phyloP scores from a whole-genome alignment of 1,284 basidiomycete species.

The Wolfiporia cocos region DNA sequence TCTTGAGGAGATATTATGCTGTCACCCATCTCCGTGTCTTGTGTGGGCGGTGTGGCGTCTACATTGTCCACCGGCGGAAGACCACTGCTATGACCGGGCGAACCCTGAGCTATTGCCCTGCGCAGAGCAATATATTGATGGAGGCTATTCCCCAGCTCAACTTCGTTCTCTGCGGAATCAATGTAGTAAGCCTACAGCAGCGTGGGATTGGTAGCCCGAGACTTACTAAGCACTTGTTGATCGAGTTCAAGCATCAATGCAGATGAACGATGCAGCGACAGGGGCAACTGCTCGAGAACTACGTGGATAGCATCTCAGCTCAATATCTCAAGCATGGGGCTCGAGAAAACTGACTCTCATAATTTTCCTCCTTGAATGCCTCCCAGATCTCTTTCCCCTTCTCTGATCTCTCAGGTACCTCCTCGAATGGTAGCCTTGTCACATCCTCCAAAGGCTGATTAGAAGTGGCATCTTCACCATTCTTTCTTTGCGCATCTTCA shows the following conservation, averaged over 20 bases:
- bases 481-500: neutral
- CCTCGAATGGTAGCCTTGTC: slow-evolving; percentile 12
- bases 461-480: slow-evolving; percentile 11
- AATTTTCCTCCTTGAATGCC: slow-evolving; percentile 71
- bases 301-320: slow-evolving; percentile 3
- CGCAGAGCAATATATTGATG: neutral
- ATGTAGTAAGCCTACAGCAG: too few species aligned
- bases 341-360: slow-evolving; percentile 50
- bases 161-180: slow-evolving; percentile 1
- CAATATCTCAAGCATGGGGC: neutral
- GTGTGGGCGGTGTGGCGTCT: neutral
- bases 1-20: too few species aligned
- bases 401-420: slow-evolving; percentile 21
- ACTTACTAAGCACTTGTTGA: slow-evolving; percentile 60
- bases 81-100: too few species aligned
- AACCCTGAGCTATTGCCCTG: too few species aligned
- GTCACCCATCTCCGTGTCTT: too few species aligned
- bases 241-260: slow-evolving; percentile 80
- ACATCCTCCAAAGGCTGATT: neutral
- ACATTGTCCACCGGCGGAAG: neutral
- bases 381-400: slow-evolving; percentile 70
- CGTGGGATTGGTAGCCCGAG: neutral
- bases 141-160: neutral
- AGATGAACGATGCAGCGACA: slow-evolving; percentile 79
- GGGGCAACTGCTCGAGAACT: slow-evolving; percentile 84